A percentile compares a stretch with the other conserved stretches of the same genome.
Conservation (phyloP, 495 filamentous ascomycete species). For the Paragyromitra xinjiangensis region DNA sequence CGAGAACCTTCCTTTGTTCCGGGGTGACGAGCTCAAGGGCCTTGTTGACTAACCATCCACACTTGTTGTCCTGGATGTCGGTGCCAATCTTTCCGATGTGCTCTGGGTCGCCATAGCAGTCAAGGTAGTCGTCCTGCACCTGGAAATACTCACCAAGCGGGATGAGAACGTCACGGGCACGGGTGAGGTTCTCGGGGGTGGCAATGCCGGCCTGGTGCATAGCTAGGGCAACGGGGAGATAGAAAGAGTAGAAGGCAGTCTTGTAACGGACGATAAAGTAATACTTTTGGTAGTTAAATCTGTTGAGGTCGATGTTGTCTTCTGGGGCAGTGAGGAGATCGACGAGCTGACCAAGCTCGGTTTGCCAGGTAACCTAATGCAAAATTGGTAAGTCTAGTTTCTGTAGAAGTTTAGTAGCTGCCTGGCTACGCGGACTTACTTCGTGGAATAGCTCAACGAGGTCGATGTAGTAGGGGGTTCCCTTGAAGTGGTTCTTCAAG, state of each 20-base stretch:
- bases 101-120: conserved; percentile 91
- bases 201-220: conserved; percentile 82
- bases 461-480: conserved; percentile 84
- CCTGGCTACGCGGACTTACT: conserved; percentile 56
- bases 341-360: conserved; percentile 91
- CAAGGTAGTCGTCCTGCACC: conserved; percentile 97
- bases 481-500: conserved; percentile 89
- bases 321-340: conserved; percentile 96
- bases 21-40: conserved; percentile 78
- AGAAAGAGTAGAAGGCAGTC: conserved; percentile 98
- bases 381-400: background rate
- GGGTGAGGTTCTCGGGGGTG: conserved; percentile 81
- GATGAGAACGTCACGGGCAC: conserved; percentile 89
- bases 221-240: conserved; percentile 93
- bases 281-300: conserved; percentile 95
- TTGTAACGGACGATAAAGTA: conserved; percentile 99
- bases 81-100: conserved; percentile 97
- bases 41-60: conserved; percentile 96
- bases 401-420: background rate
- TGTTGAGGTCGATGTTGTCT: conserved; percentile 85
- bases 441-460: conserved; percentile 96
- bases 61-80: conserved; percentile 99
- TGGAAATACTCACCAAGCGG: conserved; percentile 99
- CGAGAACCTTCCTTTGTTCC: conserved; percentile 81
- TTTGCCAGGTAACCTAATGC: conserved; percentile 73